These are phyloP conservation scores for Fraxinus quadrangulata DNA, from an alignment of 257 asterid species.

Conservation along the genomic window DNA sequence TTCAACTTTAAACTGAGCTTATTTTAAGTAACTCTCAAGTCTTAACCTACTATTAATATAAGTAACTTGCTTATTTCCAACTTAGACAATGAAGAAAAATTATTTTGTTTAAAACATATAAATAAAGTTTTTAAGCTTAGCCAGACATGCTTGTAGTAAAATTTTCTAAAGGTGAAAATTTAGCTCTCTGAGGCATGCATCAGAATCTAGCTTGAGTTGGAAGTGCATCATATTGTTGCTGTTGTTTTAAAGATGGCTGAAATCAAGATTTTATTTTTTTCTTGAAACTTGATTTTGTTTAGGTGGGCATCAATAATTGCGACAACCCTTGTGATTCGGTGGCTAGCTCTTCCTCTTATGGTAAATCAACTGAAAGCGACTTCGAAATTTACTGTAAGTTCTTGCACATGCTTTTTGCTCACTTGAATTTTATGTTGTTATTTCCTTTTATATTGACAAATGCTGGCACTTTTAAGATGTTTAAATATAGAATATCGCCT, in stretches of 20 bases:
- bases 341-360: constrained; percentile 60
- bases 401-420: constrained; percentile 1
- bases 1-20: background rate
- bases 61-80: background rate
- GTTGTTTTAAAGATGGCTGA: background rate
- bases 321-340: constrained; percentile 69
- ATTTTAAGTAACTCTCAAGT: no score
- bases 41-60: no score
- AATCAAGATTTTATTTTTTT: constrained; percentile 14
- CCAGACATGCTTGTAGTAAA: background rate
- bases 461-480: background rate
- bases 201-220: constrained; percentile 1
- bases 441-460: background rate
- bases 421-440: constrained; percentile 6
- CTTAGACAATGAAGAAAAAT: background rate
- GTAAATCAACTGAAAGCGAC: constrained; percentile 77
- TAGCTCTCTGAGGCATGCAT: background rate
- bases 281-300: constrained; percentile 28
- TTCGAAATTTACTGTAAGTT: constrained; percentile 71
- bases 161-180: background rate
- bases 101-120: background rate
- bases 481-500: no score
- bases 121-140: background rate
- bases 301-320: constrained; percentile 86
- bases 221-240: constrained; percentile 13